Base-by-base conservation (phyloP, 1,284 basidiomycete species). In the Ceratobasidium sp. region DNA sequence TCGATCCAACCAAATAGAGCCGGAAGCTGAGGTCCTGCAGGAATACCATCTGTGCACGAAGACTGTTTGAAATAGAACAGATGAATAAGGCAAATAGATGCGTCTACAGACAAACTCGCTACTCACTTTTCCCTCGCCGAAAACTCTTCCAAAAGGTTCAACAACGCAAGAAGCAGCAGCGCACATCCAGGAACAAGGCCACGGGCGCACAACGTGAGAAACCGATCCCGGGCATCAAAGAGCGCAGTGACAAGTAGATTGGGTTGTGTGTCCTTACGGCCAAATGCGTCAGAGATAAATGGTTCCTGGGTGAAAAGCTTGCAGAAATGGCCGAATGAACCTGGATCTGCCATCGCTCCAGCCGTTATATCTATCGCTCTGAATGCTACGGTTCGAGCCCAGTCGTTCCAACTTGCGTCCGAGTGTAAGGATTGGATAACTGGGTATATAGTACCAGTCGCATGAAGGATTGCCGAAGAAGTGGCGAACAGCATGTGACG, bases 121-220 rank as follows among this genome's bases (percentile, higher is more conserved):
- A 56, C 54, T 56, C 26, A 56, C 54, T 9, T 7, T 2, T 56
- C 54, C 20, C 26, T 12, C 3, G n/a, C 54, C 4, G 54, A 56
- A 23, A 23, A 20, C 12, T 4, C 5, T 20, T 3, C 9, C 12
- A 56, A 6, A 2, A 56, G 26, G 20, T 56, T 56, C 26, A 28
- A 20, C 26, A 64, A 20, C 5, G 62, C 33, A 20, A 64, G 42
- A 7, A 64, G 42, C 9, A 64, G 38, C 38, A 64, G 9, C 1
- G 62, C 13, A 20, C 38, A 7, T 44, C 62, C 62, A 64, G 62
- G 62, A 20, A 64, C n/a, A 42, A 64, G 62, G 13, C 38, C 38
- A 23, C 40, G 62, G 7, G 38, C 7, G 17, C 38, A 64, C 13
- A 64, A 12, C 10, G 3, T 42, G 26, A 64, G 38, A 44, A 64